Percentiles rank a stretch among this genome's conserved stretches.
Conservation (phyloP, 495 filamentous ascomycete species). For the Talaromyces wortmannii region DNA sequence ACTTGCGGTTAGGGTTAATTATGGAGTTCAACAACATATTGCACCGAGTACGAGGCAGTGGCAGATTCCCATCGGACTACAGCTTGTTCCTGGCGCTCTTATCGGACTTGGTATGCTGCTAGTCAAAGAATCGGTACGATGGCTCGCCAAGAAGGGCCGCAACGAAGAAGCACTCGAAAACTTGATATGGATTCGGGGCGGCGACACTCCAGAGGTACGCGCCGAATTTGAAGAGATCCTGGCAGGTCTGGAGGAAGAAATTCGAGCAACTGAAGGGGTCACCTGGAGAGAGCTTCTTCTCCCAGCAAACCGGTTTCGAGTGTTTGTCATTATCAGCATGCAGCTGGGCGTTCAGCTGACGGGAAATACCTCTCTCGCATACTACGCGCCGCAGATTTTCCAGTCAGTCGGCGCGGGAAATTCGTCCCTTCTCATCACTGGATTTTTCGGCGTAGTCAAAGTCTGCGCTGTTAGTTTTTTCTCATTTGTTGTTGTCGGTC, state of each 20-base stretch:
- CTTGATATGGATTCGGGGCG: conserved; percentile 41
- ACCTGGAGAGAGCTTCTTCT: conserved; percentile 36
- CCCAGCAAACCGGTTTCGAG: conserved; percentile 34
- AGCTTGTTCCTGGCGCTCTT: conserved; percentile 39
- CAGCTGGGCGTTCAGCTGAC: conserved; percentile 33
- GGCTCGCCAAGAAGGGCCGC: conserved; percentile 43
- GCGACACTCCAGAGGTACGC: conserved; percentile 28
- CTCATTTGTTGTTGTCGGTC: conserved; percentile 45
- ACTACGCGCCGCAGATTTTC: conserved; percentile 44
- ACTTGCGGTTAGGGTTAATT: conserved; percentile 46
- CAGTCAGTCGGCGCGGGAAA: conserved; percentile 33
- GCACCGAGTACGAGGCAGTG: conserved; percentile 44
- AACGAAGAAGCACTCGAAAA: conserved; percentile 41
- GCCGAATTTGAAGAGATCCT: conserved; percentile 39
- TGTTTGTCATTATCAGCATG: conserved; percentile 29
- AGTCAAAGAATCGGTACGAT: conserved; percentile 41
- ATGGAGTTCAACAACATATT: conserved; percentile 44
- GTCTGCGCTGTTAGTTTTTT: conserved; percentile 36
- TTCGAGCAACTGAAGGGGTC: conserved; percentile 33
- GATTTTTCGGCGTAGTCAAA: conserved; percentile 45
- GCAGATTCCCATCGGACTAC: conserved; percentile 47
- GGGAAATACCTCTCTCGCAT: conserved; percentile 36
- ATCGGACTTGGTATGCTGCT: conserved; percentile 44
- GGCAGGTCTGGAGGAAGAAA: conserved; percentile 33
- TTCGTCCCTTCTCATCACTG: conserved; percentile 33